Percentiles rank a stretch among this genome's conserved stretches.
Conservation (phyloP, 2,329 filamentous ascomycete genomes). For the Neophaeococcomyces aloes region DNA sequence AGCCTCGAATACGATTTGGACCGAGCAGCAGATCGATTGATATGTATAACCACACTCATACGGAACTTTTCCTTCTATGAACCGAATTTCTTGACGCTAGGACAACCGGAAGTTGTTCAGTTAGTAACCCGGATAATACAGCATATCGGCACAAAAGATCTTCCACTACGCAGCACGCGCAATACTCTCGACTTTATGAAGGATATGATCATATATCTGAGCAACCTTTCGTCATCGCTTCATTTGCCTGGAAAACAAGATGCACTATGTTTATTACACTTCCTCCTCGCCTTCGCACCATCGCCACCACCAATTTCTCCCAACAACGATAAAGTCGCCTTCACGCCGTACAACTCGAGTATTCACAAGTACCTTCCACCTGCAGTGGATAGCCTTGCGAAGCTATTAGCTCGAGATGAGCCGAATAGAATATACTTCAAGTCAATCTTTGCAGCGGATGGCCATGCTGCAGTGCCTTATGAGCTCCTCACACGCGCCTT, state of each 20-base stretch:
- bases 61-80: constrained; percentile 83
- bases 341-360: constrained; percentile 68
- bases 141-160: constrained; percentile 78
- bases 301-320: constrained; percentile 54
- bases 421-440: constrained; percentile 82
- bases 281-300: constrained; percentile 83
- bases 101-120: constrained; percentile 66
- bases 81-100: constrained; percentile 65
- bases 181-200: constrained; percentile 98
- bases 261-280: constrained; percentile 73
- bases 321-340: constrained; percentile 53
- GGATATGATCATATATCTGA: constrained; percentile 77
- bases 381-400: constrained; percentile 81
- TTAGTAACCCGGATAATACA: constrained; percentile 76
- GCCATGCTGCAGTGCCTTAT: constrained; percentile 51
- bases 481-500: constrained; percentile 83
- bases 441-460: constrained; percentile 66
- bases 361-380: constrained; percentile 80
- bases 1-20: constrained; percentile 71
- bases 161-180: constrained; percentile 67
- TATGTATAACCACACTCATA: constrained; percentile 84
- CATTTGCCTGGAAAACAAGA: constrained; percentile 80
- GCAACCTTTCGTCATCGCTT: constrained; percentile 72
- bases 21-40: constrained; percentile 71
- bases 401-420: constrained; percentile 83